These are phyloP conservation scores for Drechslera avenae DNA, from an alignment of 2,329 filamentous ascomycete genomes.

Conservation along the genomic window DNA sequence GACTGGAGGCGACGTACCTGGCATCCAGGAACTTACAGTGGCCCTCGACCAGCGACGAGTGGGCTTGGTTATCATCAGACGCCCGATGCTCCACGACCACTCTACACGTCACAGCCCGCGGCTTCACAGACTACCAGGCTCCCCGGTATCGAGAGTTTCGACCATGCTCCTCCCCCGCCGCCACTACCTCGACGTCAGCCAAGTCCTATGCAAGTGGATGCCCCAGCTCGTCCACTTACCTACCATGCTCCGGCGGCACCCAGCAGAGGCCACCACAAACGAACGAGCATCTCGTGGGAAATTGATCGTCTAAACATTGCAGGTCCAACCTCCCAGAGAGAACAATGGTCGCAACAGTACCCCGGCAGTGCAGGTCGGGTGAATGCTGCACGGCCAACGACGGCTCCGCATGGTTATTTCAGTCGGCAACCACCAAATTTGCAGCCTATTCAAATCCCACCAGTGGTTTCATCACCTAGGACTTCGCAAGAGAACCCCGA, in stretches of 20 bases:
- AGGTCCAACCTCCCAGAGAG: constrained; percentile 47
- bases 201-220: constrained; percentile 80
- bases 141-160: constrained; percentile 91
- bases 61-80: constrained; percentile 77
- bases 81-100: constrained; percentile 64
- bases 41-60: constrained; percentile 68
- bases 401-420: constrained; percentile 47
- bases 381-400: constrained; percentile 37
- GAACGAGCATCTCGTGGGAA: constrained; percentile 62
- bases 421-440: constrained; percentile 26
- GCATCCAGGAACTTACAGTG: constrained; percentile 76
- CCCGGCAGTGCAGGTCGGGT: constrained; percentile 29
- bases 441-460: constrained; percentile 34
- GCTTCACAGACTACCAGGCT: constrained; percentile 68
- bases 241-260: constrained; percentile 42
- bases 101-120: constrained; percentile 60
- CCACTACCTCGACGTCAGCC: constrained; percentile 66
- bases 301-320: constrained; percentile 70
- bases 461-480: constrained; percentile 43
- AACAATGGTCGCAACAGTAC: constrained; percentile 42
- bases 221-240: constrained; percentile 51
- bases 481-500: constrained; percentile 50
- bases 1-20: constrained; percentile 85
- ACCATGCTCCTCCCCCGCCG: constrained; percentile 70
- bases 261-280: constrained; percentile 37